phyloP scores from a whole-genome alignment of 495 filamentous ascomycete species.

The Lepidopterella palustris region DNA sequence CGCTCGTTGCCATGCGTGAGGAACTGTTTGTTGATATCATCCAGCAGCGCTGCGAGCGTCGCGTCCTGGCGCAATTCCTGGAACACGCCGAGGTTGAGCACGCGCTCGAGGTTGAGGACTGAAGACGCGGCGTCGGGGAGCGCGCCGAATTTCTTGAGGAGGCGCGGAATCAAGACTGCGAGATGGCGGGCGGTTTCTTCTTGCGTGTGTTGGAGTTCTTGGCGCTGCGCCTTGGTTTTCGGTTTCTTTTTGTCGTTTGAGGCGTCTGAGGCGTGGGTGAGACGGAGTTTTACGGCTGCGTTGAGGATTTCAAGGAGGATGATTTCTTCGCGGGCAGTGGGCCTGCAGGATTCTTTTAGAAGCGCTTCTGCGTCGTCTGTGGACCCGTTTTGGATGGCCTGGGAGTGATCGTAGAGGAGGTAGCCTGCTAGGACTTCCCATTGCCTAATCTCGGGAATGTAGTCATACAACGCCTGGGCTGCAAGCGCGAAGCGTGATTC shows the following conservation, averaged over 20 bases:
- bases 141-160: conserved; percentile 87
- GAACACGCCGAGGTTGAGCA: conserved; percentile 80
- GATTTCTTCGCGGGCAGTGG: conserved; percentile 70
- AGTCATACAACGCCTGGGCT: conserved; percentile 74
- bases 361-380: conserved; percentile 48
- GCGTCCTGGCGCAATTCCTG: conserved; percentile 83
- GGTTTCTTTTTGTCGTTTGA: conserved; percentile 31
- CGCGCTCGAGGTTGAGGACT: conserved; percentile 80
- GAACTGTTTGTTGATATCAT: conserved; percentile 92
- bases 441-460: conserved; percentile 66
- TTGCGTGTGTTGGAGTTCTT: conserved; percentile 57
- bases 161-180: conserved; percentile 68
- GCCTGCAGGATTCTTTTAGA: conserved; percentile 61
- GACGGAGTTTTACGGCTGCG: conserved; percentile 61
- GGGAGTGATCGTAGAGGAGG: conserved; percentile 84
- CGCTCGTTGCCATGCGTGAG: conserved; percentile 77
- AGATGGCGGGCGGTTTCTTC: conserved; percentile 70
- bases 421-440: conserved; percentile 90
- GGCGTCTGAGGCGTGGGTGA: conserved; percentile 48
- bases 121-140: conserved; percentile 77
- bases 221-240: conserved; percentile 48
- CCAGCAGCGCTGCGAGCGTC: conserved; percentile 72
- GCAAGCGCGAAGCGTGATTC: conserved; percentile 83
- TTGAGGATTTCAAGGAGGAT: conserved; percentile 83
- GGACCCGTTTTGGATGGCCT: conserved; percentile 39